Conservation (phyloP, 2,329 filamentous ascomycete species). For the Fusarium sacchari region DNA sequence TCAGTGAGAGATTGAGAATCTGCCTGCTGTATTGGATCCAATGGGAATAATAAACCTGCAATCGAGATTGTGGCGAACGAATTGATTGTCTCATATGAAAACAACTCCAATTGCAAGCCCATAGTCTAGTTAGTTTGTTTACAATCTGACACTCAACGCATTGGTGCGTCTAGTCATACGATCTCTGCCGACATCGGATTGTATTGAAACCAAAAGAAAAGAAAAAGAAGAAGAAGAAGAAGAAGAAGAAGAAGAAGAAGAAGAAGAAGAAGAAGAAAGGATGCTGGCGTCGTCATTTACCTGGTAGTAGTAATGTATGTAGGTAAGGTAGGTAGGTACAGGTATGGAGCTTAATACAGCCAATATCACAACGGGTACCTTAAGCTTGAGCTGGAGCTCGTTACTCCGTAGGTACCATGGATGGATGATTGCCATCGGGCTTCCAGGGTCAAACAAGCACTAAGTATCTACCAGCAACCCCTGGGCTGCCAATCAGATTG, state of each 20-base stretch:
- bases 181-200: neutral
- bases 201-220: neutral
- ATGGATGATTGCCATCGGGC: neutral
- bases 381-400: neutral
- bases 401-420: too few relatives aligned
- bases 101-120: neutral
- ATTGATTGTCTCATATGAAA: neutral
- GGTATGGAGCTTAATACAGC: neutral
- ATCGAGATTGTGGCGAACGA: neutral
- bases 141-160: neutral
- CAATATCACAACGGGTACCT: neutral
- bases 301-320: neutral
- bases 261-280: neutral
- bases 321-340: too few relatives aligned
- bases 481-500: slow-evolving; percentile 23
- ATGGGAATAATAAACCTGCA: neutral
- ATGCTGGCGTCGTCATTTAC: slow-evolving; percentile 17
- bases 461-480: neutral
- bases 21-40: neutral
- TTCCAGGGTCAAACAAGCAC: neutral
- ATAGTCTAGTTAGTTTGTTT: neutral
- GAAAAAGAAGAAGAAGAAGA: too few relatives aligned
- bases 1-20: neutral
- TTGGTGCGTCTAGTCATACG: neutral
- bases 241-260: too few relatives aligned